Evolutionary conservation across 78 protist genomes (phyloP).

Genomic region (Paratrimastix pyriformis): DNA sequence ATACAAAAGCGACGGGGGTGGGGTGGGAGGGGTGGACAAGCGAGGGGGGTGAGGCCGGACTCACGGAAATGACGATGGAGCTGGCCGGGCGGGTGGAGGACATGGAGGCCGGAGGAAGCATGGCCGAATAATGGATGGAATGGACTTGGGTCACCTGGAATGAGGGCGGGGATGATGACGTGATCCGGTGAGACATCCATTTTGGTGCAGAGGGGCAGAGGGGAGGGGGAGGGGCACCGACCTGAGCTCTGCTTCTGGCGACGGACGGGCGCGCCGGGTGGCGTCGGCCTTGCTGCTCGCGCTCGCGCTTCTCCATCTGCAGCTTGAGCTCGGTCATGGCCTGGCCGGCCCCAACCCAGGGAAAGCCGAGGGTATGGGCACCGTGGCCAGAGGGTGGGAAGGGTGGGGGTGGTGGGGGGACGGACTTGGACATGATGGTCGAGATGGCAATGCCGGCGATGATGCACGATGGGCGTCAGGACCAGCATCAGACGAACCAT

Average conservation of each 20-base stretch:
- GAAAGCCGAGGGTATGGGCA: too few relatives aligned
- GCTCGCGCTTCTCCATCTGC: not conserved
- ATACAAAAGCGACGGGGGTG: not conserved
- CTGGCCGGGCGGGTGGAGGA: not conserved
- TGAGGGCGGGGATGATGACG: too few relatives aligned
- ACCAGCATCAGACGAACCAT: constrained; percentile 13
- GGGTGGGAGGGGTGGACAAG: not conserved
- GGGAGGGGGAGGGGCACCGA: too few relatives aligned
- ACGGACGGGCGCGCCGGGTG: not conserved
- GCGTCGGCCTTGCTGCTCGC: not conserved
- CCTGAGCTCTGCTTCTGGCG: not conserved
- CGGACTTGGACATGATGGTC: not conserved
- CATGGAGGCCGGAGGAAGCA: not conserved
- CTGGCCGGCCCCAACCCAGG: too few relatives aligned
- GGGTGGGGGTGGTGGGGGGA: not conserved
- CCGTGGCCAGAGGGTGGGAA: too few relatives aligned
- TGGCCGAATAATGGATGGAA: too few relatives aligned
- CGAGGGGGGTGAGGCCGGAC: not conserved
- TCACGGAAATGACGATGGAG: not conserved
- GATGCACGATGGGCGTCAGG: not conserved
- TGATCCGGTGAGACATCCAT: too few relatives aligned
- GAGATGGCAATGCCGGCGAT: not conserved
- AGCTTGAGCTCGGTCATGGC: not conserved
- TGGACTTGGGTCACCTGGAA: too few relatives aligned
- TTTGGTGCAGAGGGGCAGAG: too few relatives aligned